Percentiles rank a stretch among this genome's conserved stretches.
These are phyloP conservation scores for Trichoderma arundinaceum DNA, from an alignment of 2,329 filamentous ascomycete genomes.

Conservation along the genomic window DNA sequence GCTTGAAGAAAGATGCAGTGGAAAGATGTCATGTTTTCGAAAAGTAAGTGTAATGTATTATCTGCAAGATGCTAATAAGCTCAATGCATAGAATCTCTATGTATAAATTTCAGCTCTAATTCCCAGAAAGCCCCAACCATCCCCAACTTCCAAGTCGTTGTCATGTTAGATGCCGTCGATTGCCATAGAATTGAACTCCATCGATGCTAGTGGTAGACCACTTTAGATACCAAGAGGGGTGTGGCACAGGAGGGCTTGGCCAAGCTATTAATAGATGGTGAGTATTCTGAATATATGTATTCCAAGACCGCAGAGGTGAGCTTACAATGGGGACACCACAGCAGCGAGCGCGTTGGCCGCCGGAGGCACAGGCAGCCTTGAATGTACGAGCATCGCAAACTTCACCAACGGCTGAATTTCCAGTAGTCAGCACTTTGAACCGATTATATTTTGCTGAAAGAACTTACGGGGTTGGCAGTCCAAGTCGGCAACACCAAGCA, in stretches of 20 bases:
- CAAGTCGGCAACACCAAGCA: conserved; percentile 54
- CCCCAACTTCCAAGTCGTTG: not conserved
- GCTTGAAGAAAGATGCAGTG: too few species aligned
- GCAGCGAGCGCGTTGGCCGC: conserved; percentile 25
- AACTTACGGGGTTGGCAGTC: conserved; percentile 46
- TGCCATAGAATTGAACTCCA: not conserved
- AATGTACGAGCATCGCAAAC: not conserved
- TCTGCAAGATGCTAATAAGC: not conserved
- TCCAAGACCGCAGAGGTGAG: not conserved
- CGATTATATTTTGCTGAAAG: too few species aligned
- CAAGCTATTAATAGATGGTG: not conserved
- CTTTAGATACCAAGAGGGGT: conserved; percentile 2
- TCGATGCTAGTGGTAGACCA: not conserved
- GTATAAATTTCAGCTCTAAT: not conserved
- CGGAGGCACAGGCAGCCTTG: not conserved
- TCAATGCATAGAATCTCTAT: not conserved
- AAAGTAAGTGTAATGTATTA: not conserved
- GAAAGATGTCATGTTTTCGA: not conserved
- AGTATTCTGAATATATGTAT: not conserved
- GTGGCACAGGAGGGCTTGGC: conserved; percentile 26
- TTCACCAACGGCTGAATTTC: not conserved
- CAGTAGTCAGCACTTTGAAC: not conserved
- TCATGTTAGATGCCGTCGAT: too few species aligned
- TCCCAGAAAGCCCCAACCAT: not conserved
- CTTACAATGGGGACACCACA: conserved; percentile 29